Percentiles rank a stretch among this genome's conserved stretches.
phyloP scores from a whole-genome alignment of 768 basidiomycete genomes.

The Omphalotus guepiniiformis region DNA sequence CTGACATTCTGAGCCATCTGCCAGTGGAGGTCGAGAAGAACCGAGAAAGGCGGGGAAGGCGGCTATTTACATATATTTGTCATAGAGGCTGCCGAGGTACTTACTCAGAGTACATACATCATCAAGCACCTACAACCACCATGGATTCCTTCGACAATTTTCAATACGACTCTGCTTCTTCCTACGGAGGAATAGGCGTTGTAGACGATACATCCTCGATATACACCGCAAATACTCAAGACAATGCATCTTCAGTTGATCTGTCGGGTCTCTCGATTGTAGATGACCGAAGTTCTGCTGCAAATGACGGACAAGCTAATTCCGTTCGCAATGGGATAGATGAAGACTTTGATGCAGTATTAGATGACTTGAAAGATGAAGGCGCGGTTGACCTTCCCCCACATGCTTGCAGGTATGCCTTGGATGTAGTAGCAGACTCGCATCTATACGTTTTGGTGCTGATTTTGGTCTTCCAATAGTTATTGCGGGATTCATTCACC shows the following conservation, averaged over 20 bases:
- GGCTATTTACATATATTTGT: neutral
- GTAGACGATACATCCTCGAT: slow-evolving; percentile 80
- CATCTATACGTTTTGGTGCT: slow-evolving; percentile 3
- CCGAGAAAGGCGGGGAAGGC: too few relatives aligned
- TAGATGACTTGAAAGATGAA: slow-evolving; percentile 87
- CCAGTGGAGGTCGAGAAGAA: too few relatives aligned
- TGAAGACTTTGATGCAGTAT: slow-evolving; percentile 85
- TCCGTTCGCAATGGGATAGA: slow-evolving; percentile 40
- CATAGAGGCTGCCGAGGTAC: neutral
- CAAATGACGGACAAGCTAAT: slow-evolving; percentile 33
- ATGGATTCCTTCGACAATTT: slow-evolving; percentile 87
- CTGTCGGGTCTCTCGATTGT: slow-evolving; percentile 61
- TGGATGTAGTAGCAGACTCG: too few relatives aligned
- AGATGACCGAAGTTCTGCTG: slow-evolving; percentile 50
- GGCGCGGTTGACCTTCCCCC: slow-evolving; percentile 73
- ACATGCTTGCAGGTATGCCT: slow-evolving; percentile 99
- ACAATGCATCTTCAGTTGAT: slow-evolving; percentile 56
- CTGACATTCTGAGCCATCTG: too few relatives aligned
- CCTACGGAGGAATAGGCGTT: slow-evolving; percentile 66
- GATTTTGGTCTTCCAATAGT: too few relatives aligned
- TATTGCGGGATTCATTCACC: slow-evolving; percentile 99
- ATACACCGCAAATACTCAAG: slow-evolving; percentile 67
- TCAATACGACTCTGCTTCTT: slow-evolving; percentile 78
- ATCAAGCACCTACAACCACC: slow-evolving; percentile 18
- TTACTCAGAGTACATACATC: neutral